Conservation (phyloP, 2,329 filamentous ascomycete species). For the Hypoxylon sp. region DNA sequence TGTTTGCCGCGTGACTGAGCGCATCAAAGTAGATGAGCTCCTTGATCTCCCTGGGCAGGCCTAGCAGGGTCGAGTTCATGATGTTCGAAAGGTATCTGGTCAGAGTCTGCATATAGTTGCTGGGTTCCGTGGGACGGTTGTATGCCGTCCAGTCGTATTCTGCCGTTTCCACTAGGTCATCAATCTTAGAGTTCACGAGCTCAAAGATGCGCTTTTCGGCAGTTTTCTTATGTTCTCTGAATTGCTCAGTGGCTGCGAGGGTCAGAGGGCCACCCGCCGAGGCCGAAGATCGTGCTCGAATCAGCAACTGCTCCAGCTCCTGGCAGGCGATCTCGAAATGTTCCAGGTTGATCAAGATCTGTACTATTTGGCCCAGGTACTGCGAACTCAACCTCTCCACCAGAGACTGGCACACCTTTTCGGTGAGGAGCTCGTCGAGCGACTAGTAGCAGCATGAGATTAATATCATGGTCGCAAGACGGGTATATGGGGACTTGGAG, state of each 20-base stretch:
- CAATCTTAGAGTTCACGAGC: slow-evolving; percentile 97
- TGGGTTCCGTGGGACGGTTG: slow-evolving; percentile 76
- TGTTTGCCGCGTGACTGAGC: slow-evolving; percentile 87
- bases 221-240: slow-evolving; percentile 90
- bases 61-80: slow-evolving; percentile 93
- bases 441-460: slow-evolving; percentile 64
- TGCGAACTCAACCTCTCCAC: slow-evolving; percentile 91
- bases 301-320: slow-evolving; percentile 88
- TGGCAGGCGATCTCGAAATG: slow-evolving; percentile 95
- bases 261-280: slow-evolving; percentile 84
- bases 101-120: slow-evolving; percentile 94
- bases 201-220: slow-evolving; percentile 99
- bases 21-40: slow-evolving; percentile 98
- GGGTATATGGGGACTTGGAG: slow-evolving; percentile 12
- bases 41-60: slow-evolving; percentile 95
- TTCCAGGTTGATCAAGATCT: slow-evolving; percentile 97
- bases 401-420: slow-evolving; percentile 90
- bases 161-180: slow-evolving; percentile 95
- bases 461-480: slow-evolving; percentile 16
- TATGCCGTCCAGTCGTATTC: slow-evolving; percentile 88
- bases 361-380: slow-evolving; percentile 96
- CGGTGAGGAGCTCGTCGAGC: slow-evolving; percentile 92
- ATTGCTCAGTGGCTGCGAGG: slow-evolving; percentile 85
- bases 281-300: slow-evolving; percentile 84
- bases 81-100: slow-evolving; percentile 95